A percentile compares a stretch with the other conserved stretches of the same genome.
Conservation (phyloP, 441 rosid species). For the Pelargonium australe region DNA sequence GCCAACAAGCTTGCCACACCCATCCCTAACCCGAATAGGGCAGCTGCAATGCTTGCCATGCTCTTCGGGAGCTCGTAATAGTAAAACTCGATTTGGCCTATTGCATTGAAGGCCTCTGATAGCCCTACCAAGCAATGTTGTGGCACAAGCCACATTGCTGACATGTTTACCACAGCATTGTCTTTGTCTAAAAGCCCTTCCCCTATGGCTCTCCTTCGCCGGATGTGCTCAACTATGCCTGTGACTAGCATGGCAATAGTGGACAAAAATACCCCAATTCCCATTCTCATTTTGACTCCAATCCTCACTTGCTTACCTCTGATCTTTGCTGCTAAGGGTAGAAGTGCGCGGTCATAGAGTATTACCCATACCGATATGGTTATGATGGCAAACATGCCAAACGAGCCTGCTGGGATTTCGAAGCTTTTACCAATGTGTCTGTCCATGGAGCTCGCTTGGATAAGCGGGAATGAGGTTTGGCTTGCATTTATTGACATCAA, state of each 20-base stretch:
- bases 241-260: constrained; percentile 57
- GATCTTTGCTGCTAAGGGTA: constrained; percentile 59
- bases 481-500: constrained; percentile 55
- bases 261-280: constrained; percentile 57
- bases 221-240: constrained; percentile 50
- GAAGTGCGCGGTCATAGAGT: constrained; percentile 58
- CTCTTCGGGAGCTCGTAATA: constrained; percentile 75
- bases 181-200: constrained; percentile 50
- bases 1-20: constrained; percentile 71
- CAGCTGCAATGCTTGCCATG: constrained; percentile 74
- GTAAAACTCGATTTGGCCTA: constrained; percentile 84
- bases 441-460: constrained; percentile 78
- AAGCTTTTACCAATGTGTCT: constrained; percentile 49
- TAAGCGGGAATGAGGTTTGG: constrained; percentile 58
- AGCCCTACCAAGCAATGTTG: constrained; percentile 59
- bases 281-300: constrained; percentile 67
- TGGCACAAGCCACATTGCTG: constrained; percentile 83
- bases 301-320: constrained; percentile 50
- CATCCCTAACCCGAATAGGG: constrained; percentile 60
- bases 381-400: constrained; percentile 47
- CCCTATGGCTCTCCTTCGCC: constrained; percentile 49
- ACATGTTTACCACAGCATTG: constrained; percentile 42
- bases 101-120: constrained; percentile 69
- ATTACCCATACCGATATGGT: constrained; percentile 51
- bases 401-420: constrained; percentile 75